These are phyloP conservation scores for Silene conica DNA, from an alignment of 148 eudicot genomes.

Conservation along the genomic window DNA sequence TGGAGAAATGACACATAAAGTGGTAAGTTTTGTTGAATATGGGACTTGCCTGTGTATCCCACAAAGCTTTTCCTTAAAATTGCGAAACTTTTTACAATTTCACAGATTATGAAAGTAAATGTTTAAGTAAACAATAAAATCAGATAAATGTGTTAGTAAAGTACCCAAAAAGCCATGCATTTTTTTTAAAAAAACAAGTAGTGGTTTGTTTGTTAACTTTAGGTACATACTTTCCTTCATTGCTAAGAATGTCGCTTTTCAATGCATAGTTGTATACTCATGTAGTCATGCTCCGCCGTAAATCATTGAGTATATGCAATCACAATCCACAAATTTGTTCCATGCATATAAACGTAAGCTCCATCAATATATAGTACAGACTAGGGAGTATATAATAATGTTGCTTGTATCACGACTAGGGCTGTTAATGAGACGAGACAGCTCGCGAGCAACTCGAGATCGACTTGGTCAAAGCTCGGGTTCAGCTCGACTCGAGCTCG, in stretches of 20 bases:
- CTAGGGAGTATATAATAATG: too few relatives aligned
- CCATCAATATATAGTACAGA: too few relatives aligned
- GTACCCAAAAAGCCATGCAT: not conserved
- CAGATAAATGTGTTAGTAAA: not conserved
- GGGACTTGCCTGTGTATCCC: not conserved
- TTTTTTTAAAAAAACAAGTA: not conserved
- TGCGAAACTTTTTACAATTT: not conserved
- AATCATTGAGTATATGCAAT: not conserved
- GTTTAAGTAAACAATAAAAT: not conserved
- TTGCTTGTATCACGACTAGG: too few relatives aligned
- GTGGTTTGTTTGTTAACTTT: constrained; percentile 9
- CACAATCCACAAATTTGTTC: too few relatives aligned
- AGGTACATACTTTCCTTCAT: constrained; percentile 12
- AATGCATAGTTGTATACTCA: not conserved
- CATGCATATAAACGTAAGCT: too few relatives aligned
- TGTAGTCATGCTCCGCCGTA: not conserved
- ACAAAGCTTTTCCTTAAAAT: not conserved
- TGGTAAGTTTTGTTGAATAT: not conserved
- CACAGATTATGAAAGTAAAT: not conserved
- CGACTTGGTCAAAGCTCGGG: too few relatives aligned
- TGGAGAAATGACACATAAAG: constrained; percentile 20
- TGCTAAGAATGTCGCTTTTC: constrained; percentile 14
- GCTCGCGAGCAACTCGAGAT: too few relatives aligned
- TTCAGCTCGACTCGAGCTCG: too few relatives aligned
- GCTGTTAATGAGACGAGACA: too few relatives aligned